These are phyloP conservation scores for Yamadazyma mexicana DNA, from an alignment of 1,139 yeast genomes.

Conservation along the genomic window DNA sequence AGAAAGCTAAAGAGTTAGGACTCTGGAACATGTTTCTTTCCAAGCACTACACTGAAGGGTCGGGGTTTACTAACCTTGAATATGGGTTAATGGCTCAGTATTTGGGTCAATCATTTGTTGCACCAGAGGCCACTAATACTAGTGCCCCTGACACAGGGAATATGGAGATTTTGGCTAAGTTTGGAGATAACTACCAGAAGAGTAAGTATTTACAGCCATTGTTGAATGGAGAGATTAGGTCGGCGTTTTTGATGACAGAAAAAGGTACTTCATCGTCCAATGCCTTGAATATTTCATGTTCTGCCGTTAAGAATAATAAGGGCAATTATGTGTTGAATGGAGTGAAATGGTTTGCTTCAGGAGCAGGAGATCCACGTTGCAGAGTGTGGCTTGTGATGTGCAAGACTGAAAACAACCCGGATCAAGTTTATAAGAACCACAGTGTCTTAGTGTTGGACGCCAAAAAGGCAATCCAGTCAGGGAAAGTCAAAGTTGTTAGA, in stretches of 20 bases:
- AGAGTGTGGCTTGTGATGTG: conserved; percentile 69
- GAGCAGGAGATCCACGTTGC: conserved; percentile 73
- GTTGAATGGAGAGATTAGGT: conserved; percentile 58
- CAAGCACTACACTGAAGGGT: conserved; percentile 57
- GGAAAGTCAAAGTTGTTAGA: conserved; percentile 51
- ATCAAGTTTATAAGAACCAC: conserved; percentile 52
- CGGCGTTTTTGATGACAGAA: conserved; percentile 75
- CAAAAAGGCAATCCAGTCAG: conserved; percentile 50
- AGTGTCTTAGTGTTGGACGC: conserved; percentile 61
- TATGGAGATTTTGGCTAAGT: conserved; percentile 67
- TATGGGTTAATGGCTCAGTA: conserved; percentile 72
- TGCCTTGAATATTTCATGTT: conserved; percentile 60
- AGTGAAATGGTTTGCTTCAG: conserved; percentile 75
- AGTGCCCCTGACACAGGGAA: conserved; percentile 77
- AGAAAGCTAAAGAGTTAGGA: conserved; percentile 55
- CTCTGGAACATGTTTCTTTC: conserved; percentile 69
- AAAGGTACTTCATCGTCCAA: conserved; percentile 66
- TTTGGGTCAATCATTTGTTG: conserved; percentile 56
- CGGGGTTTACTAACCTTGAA: conserved; percentile 65
- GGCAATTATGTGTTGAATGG: conserved; percentile 63
- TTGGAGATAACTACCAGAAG: conserved; percentile 56
- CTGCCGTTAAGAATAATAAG: conserved; percentile 42
- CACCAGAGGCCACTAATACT: conserved; percentile 66
- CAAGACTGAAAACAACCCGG: conserved; percentile 42
- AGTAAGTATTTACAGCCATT: conserved; percentile 56